These are phyloP conservation scores for Zalerion maritima DNA, from an alignment of 495 filamentous ascomycete genomes.

Conservation along the genomic window DNA sequence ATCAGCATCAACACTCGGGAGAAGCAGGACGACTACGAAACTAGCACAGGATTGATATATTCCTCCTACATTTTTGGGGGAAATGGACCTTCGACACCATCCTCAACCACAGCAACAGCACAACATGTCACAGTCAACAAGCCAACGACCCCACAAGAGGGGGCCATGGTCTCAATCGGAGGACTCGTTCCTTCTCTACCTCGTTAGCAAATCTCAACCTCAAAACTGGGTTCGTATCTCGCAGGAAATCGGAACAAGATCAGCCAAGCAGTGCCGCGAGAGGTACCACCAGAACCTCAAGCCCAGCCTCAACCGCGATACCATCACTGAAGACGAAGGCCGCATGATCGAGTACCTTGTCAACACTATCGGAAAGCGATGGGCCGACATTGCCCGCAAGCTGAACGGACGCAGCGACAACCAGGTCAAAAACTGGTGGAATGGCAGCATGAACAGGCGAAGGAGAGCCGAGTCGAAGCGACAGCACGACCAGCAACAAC, in stretches of 20 bases:
- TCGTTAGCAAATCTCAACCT: conserved; percentile 64
- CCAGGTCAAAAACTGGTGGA: conserved; percentile 99
- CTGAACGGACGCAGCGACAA: conserved; percentile 90
- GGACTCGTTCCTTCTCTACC: conserved; percentile 53
- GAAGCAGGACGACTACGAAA: no score
- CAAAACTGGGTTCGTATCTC: conserved; percentile 92
- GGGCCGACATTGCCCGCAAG: conserved; percentile 86
- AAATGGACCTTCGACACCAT: no score
- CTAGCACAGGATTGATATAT: no score
- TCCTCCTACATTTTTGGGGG: no score
- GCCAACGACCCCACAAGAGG: no score
- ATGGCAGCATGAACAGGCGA: conserved; percentile 79
- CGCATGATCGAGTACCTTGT: conserved; percentile 69
- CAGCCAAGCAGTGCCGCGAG: conserved; percentile 92
- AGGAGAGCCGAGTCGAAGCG: no score
- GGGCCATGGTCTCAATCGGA: conserved; percentile 84
- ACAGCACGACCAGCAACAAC: no score
- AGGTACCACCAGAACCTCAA: conserved; percentile 93
- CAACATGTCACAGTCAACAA: no score
- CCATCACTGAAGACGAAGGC: conserved; percentile 85
- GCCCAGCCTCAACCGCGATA: conserved; percentile 75
- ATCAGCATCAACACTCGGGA: no score
- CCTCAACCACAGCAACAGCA: no score
- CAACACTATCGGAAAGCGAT: conserved; percentile 68
- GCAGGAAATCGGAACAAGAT: conserved; percentile 56